A percentile compares a stretch with the other conserved stretches of the same genome.
Evolutionary conservation across 805 yeast genomes (phyloP).

Genomic region (Lipomyces japonicus): DNA sequence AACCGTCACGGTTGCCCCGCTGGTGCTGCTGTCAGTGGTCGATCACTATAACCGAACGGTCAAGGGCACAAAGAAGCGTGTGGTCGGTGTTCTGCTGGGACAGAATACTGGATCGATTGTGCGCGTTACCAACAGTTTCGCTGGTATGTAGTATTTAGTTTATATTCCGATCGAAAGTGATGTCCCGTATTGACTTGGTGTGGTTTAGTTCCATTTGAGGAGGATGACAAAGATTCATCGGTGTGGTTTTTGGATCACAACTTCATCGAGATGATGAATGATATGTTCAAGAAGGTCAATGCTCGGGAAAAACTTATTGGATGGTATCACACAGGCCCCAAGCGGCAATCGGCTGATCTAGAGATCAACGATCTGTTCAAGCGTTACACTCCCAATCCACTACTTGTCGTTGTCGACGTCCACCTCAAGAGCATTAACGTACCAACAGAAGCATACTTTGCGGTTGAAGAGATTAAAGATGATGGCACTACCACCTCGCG

Average conservation of each 20-base stretch:
- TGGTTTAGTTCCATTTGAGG: constrained; percentile 82
- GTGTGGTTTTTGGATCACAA: constrained; percentile 98
- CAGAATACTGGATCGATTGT: constrained; percentile 56
- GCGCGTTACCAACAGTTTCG: constrained; percentile 86
- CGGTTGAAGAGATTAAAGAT: constrained; percentile 91
- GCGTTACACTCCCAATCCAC: constrained; percentile 73
- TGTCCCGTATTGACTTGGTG: not conserved
- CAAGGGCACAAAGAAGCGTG: constrained; percentile 69
- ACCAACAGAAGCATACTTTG: constrained; percentile 92
- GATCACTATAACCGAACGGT: constrained; percentile 92
- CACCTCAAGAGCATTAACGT: constrained; percentile 80
- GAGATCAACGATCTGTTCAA: constrained; percentile 88
- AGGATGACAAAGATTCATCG: constrained; percentile 82
- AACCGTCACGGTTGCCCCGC: constrained; percentile 86
- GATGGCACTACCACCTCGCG: constrained; percentile 92
- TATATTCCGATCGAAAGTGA: not conserved
- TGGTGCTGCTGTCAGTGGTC: constrained; percentile 87
- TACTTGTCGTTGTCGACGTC: constrained; percentile 86
- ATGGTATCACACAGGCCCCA: constrained; percentile 99
- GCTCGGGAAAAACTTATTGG: constrained; percentile 95
- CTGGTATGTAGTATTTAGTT: constrained; percentile 40
- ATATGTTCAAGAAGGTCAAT: constrained; percentile 95
- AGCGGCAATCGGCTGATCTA: constrained; percentile 79
- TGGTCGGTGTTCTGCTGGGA: constrained; percentile 91
- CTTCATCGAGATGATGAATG: constrained; percentile 92